phyloP scores from a whole-genome alignment of 257 asterid genomes.

The Datura wrightii region DNA sequence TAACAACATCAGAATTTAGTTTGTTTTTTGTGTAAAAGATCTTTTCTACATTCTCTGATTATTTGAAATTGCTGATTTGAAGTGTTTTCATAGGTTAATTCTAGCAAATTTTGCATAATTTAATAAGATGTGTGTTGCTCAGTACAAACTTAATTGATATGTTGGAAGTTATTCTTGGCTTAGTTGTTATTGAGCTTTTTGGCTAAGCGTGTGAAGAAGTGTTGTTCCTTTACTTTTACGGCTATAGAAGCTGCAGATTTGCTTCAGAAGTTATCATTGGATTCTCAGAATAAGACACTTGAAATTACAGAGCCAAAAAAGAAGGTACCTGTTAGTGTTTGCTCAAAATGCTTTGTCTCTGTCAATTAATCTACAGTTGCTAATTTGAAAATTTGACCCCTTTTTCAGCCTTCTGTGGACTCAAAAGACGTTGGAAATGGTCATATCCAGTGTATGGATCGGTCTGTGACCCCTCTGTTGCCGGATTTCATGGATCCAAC shows the following conservation, averaged over 20 bases:
- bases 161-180: neutral
- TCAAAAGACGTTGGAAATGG: conserved; percentile 38
- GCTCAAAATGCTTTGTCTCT: neutral
- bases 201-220: neutral
- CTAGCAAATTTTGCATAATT: neutral
- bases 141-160: neutral
- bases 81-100: neutral
- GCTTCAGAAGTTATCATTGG: conserved; percentile 67
- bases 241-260: conserved; percentile 59
- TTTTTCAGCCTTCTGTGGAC: conserved; percentile 47
- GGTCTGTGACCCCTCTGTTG: conserved; percentile 49
- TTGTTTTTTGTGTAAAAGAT: neutral
- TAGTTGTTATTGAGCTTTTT: neutral
- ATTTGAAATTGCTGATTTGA: neutral
- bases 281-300: conserved; percentile 51
- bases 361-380: neutral
- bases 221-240: conserved; percentile 52
- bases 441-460: conserved; percentile 47
- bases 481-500: conserved; percentile 55
- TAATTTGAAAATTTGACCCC: neutral
- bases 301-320: conserved; percentile 56
- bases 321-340: conserved; percentile 40
- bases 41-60: neutral
- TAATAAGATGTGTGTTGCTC: neutral
- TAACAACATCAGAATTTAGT: neutral